phyloP scores from a whole-genome alignment of 306 rosid species.

The Trifolium repens region DNA sequence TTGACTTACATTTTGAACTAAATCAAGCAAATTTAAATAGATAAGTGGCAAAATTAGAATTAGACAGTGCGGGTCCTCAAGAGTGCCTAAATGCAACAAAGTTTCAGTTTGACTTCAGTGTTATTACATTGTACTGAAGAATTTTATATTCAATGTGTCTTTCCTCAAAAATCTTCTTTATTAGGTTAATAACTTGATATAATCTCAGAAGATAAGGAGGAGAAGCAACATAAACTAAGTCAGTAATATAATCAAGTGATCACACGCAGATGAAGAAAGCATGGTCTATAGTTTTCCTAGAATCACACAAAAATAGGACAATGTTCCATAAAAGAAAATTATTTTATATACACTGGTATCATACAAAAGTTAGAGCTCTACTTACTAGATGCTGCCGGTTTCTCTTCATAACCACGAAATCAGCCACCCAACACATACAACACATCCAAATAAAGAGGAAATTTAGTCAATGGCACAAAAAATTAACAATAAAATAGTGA shows the following conservation, averaged over 20 bases:
- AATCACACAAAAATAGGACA: slow-evolving; percentile 17
- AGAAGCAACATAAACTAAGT: slow-evolving; percentile 11
- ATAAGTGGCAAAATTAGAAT: neutral
- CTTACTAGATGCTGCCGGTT: slow-evolving; percentile 95
- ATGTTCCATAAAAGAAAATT: neutral
- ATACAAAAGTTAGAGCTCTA: slow-evolving; percentile 31
- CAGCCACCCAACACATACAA: slow-evolving; percentile 48
- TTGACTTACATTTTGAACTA: slow-evolving; percentile 5
- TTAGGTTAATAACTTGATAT: neutral
- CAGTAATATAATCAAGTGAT: neutral
- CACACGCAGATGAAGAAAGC: neutral
- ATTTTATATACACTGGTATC: neutral
- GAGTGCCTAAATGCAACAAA: neutral
- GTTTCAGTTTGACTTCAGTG: neutral
- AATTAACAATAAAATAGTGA: slow-evolving; percentile 6
- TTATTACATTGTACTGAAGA: neutral
- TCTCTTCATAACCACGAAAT: slow-evolving; percentile 74
- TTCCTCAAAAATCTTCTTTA: neutral
- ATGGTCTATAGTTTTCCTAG: neutral
- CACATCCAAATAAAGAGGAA: slow-evolving; percentile 41
- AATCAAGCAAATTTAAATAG: neutral
- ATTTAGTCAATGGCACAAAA: slow-evolving; percentile 43
- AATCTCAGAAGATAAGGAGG: neutral
- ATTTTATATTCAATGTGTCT: slow-evolving; percentile 10
- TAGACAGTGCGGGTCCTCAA: slow-evolving; percentile 5